Evolutionary conservation across 768 basidiomycete species (phyloP), one percentile per base, ranked within the genome.

Genomic region (Boletus rex-veris): DNA sequence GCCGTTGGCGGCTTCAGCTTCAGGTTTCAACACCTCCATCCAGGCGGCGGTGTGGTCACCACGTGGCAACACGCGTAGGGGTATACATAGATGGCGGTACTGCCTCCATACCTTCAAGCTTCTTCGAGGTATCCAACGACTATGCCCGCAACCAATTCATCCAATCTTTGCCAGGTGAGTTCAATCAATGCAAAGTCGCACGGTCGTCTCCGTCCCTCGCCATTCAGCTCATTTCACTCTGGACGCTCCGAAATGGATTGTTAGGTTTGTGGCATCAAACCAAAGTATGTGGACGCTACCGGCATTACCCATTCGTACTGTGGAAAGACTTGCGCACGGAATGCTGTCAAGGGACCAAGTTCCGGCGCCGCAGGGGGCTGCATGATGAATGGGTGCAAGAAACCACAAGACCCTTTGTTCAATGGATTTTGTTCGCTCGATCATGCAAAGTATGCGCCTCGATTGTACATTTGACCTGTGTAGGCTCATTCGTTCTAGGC

Each of bases 261-360:
- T 35, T 57, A 85, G 84, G 75, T 76, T 53, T 86, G 84, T 67
- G 78, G 80, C 14, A 73, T 73, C 54, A 83, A 77, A 65, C 81
- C 83, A 14, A 85, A 81, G 72, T 85, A 78, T 64, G 67, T 82
- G n/a, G 84, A 84, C 59, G 31, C 63, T n/a, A 76, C 79, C 55
- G 84, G 84, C 16, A 67, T 74, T 56, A 75, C 75, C 57, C 82
- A 85, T 60, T 75, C 78, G 31, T 86, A 80, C 64, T 85, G 84
- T 61, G 76, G 84, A 59, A 80, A 75, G 58, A 82, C 77, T 46
- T 85, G 84, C 63, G 84, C 84, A 50, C 74, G 80, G 43, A 76
- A 21, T 39, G 52, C 61, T 33, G 49, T 69, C 35, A 62, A 61
- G 55, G 75, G 63, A 4, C 26, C 73, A 54, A 74, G 70, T 39